These are phyloP conservation scores for Candida nemodendra DNA, from an alignment of 805 yeast genomes.

Conservation along the genomic window DNA sequence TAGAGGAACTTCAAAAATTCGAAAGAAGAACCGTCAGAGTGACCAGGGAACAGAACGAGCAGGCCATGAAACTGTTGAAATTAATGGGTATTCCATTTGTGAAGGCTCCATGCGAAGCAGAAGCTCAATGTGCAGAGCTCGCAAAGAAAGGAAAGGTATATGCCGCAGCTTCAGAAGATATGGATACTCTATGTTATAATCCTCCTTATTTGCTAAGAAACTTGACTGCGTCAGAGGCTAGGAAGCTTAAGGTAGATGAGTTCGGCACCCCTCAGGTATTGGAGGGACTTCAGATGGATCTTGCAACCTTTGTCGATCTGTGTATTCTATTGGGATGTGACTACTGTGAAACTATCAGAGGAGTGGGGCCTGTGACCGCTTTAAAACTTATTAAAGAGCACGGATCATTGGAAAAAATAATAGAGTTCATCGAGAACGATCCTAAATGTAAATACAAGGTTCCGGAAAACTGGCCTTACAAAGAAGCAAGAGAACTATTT, in stretches of 20 bases:
- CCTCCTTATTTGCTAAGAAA: conserved; percentile 84
- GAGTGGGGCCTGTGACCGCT: conserved; percentile 96
- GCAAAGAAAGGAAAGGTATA: conserved; percentile 89
- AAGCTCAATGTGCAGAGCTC: conserved; percentile 94
- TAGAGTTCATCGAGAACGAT: conserved; percentile 57
- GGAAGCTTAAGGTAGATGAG: conserved; percentile 90
- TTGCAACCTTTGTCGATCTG: conserved; percentile 77
- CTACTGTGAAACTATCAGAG: conserved; percentile 92
- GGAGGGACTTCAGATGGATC: conserved; percentile 73
- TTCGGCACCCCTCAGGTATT: conserved; percentile 65
- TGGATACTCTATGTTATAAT: conserved; percentile 94
- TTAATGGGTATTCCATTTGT: conserved; percentile 96
- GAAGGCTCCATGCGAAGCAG: conserved; percentile 97
- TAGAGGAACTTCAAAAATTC: conserved; percentile 69
- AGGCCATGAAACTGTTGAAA: conserved; percentile 75
- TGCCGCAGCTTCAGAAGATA: conserved; percentile 98
- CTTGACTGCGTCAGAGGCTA: conserved; percentile 89
- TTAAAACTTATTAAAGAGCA: conserved; percentile 83
- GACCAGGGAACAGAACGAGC: conserved; percentile 87
- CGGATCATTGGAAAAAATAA: conserved; percentile 73
- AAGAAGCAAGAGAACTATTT: conserved; percentile 83
- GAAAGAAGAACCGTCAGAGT: conserved; percentile 90
- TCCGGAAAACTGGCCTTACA: conserved; percentile 94
- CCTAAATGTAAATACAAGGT: conserved; percentile 69
- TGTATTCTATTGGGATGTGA: conserved; percentile 96